A percentile compares a stretch with the other conserved stretches of the same genome.
Conservation (phyloP, 768 basidiomycete genomes). For the Leccinum truebloodii region DNA sequence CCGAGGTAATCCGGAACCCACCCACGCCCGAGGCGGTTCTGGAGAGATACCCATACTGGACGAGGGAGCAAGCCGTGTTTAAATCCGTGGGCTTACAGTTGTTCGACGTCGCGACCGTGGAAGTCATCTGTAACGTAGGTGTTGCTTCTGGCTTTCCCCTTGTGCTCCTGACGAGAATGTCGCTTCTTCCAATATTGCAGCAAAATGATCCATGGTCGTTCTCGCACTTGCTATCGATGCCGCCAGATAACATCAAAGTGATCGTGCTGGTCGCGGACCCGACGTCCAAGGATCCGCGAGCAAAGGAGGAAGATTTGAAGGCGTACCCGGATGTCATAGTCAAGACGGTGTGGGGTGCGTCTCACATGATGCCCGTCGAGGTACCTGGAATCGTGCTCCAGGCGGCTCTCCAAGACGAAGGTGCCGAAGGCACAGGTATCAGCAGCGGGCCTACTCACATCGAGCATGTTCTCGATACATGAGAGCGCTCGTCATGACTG, state of each 20-base stretch:
- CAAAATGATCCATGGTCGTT: constrained; percentile 27
- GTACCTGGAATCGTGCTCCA: constrained; percentile 14
- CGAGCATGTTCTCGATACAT: too few species aligned
- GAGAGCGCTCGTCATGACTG: too few species aligned
- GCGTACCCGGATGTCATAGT: constrained; percentile 7
- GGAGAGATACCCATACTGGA: background rate
- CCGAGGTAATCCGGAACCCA: background rate
- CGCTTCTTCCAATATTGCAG: constrained; percentile 2
- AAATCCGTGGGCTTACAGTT: background rate
- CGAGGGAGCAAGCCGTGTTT: constrained; percentile 7
- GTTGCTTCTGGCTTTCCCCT: background rate
- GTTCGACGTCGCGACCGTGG: background rate
- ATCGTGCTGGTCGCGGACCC: constrained; percentile 18
- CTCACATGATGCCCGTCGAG: constrained; percentile 18
- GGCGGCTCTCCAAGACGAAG: background rate
- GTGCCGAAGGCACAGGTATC: background rate
- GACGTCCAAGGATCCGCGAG: background rate
- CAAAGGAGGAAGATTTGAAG: constrained; percentile 1
- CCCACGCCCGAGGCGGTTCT: background rate
- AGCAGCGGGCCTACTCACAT: too few species aligned
- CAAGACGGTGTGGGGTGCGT: constrained; percentile 11
- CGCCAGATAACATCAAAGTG: constrained; percentile 13
- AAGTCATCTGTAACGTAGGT: constrained; percentile 16
- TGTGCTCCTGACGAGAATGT: background rate
- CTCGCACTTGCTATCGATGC: background rate